Evolutionary conservation across 225 moss, liverwort and hornwort species (phyloP).

Genomic region (Climacium dendroides): DNA sequence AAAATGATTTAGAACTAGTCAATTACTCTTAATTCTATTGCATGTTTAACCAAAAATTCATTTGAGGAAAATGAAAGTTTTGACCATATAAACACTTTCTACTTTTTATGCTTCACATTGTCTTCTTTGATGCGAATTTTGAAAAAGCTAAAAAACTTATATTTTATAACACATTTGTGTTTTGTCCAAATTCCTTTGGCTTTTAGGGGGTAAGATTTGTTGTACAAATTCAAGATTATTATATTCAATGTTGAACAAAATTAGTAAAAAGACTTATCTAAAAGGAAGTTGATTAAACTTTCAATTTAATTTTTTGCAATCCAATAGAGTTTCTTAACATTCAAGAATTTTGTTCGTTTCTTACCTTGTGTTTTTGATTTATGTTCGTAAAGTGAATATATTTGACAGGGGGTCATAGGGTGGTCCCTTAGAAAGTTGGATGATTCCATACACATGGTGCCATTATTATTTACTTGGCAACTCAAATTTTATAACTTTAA

Average conservation of each 20-base stretch:
- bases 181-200: too few species aligned
- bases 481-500: background rate
- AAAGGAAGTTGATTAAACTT: accelerated
- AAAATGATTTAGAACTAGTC: background rate
- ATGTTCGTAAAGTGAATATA: background rate
- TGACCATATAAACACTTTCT: too few species aligned
- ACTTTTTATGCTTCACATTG: too few species aligned
- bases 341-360: accelerated
- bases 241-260: too few species aligned
- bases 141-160: too few species aligned
- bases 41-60: too few species aligned
- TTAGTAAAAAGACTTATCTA: background rate
- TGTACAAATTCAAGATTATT: too few species aligned
- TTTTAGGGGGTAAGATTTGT: too few species aligned
- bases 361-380: background rate
- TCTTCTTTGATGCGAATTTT: too few species aligned
- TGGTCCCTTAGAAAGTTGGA: background rate
- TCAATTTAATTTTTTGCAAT: background rate
- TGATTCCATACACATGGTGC: background rate
- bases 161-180: too few species aligned
- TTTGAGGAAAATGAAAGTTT: too few species aligned
- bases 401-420: background rate
- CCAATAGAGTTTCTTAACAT: background rate
- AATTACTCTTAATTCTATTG: background rate
- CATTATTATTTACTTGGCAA: background rate